Evolutionary conservation across 305 asterid genomes (phyloP).

Genomic region (Fraxinus latifolia): DNA sequence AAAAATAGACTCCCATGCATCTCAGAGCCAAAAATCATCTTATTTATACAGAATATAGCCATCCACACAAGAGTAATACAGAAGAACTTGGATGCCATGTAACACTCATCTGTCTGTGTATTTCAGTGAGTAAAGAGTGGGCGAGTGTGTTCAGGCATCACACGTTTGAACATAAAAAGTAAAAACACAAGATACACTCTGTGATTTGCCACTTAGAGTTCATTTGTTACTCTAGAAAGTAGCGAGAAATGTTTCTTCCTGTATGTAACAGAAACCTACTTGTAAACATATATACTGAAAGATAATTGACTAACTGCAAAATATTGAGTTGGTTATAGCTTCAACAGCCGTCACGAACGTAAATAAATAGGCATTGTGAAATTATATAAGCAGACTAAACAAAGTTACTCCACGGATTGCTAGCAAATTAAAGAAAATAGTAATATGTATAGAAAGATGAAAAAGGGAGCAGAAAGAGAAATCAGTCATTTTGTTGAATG

Average conservation of each 20-base stretch:
- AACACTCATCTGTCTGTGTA: neutral
- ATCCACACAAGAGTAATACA: neutral
- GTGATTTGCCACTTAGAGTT: neutral
- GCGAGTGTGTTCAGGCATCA: neutral
- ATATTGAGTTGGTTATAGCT: neutral
- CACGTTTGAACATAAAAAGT: neutral
- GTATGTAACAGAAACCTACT: neutral
- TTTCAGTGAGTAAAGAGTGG: neutral
- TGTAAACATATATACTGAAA: neutral
- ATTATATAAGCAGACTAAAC: neutral
- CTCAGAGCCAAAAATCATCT: neutral
- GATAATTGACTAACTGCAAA: neutral
- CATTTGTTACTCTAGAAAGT: neutral
- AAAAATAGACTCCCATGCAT: neutral
- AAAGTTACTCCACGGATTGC: neutral
- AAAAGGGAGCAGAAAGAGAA: neutral
- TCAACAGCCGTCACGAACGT: neutral
- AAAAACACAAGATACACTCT: neutral
- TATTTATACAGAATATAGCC: neutral
- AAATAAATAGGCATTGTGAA: neutral
- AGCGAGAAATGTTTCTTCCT: neutral
- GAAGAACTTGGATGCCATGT: neutral
- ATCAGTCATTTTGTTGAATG: neutral
- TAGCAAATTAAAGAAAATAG: neutral
- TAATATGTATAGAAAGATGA: neutral